Evolutionary conservation across 306 rosid species (phyloP), one percentile per base, ranked within the genome.

Genomic region (Carpinus viminea): DNA sequence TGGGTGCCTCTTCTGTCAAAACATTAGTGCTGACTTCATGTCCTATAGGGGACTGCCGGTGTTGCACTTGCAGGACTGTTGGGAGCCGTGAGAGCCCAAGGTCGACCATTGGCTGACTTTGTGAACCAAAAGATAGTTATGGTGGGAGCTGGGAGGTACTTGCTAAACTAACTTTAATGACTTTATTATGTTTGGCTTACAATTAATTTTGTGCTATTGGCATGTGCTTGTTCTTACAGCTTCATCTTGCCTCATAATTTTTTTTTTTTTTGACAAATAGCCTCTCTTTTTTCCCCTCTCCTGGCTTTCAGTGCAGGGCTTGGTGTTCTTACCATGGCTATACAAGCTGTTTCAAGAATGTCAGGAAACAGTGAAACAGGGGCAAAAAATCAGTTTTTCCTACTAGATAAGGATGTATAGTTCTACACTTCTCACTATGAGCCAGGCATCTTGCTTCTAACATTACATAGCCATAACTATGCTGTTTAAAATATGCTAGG

Each of bases 131-230:
- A 88, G 94, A 96, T 96, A 80, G 98, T 93, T 79, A 94, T 96
- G 79, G 99, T 89, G 48, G 99, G 99, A 86, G 99, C 99, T 68
- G 99, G 99, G 83, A 96, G 99, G 99, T 96, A 90, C 79, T 81
- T 71, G 43, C 56, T 53, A 68, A 54, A 62, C 76, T 79, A 61
- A 72, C 78, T 70, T 0, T 75, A 64, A 66, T 64, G 64, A 72
- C 82, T 24, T 45, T 41, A 57, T 45, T 41, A 57, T 81, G 69
- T 74, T 68, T 41, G 45, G 75, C 72, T 77, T 80, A 31, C 50
- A 59, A 3, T 84, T 80, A 12, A 1, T 36, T 60, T 74, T 78
- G 51, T 70, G 48, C 74, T 64, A 61, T 76, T 83, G 74, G 72
- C 80, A 53, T 57, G 77, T 79, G 70, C 80, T 46, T 71, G 59